Evolutionary conservation across 2,329 filamentous ascomycete genomes (phyloP), one percentile per base, ranked within the genome.

Genomic region (Colletotrichum costaricense): DNA sequence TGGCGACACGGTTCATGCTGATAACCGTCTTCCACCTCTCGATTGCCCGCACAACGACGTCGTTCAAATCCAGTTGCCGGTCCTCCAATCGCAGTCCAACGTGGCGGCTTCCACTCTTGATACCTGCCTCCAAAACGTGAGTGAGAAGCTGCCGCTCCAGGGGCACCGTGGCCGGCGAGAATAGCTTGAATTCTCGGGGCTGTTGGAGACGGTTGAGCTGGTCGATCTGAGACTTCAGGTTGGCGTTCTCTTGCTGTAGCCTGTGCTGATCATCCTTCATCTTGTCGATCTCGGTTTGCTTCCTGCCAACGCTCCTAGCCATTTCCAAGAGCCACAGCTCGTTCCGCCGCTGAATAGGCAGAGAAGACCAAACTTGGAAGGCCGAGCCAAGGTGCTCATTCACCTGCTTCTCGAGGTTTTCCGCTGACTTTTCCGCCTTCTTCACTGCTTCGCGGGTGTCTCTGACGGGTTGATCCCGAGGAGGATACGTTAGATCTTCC

Each of bases 361-460:
- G 85, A 2, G 86, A 86, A 64, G 90, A 90, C 95, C 95, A 98
- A 55, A 94, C 92, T 7, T 89, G 87, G 80, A 92, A 97, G 0
- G 94, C 92, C 16, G 92, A 90, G n/a, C 93, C 89, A 6, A 98
- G 82, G 80, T 98, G 96, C 71, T 93, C 88, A 54, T 89, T 86
- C 38, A 95, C 89, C 76, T 93, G 91, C 64, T 91, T 90, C 75
- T 95, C 92, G 63, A 96, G 88, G 33, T 85, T 82, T 75, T 87
- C 89, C 55, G 86, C 93, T 74, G 84, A 79, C 76, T 84, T 84
- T 75, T 90, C 87, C 0, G 87, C 88, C 63, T 82, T 86, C 63
- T 84, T 85, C 1, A 88, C 80, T 14, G 84, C 83, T 24, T 88
- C 87, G 2, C 83, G 84, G 81, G 80, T 86, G 75, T 86, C 83